phyloP scores from a whole-genome alignment of 805 yeast species.

The Kluyveromyces lactis region DNA sequence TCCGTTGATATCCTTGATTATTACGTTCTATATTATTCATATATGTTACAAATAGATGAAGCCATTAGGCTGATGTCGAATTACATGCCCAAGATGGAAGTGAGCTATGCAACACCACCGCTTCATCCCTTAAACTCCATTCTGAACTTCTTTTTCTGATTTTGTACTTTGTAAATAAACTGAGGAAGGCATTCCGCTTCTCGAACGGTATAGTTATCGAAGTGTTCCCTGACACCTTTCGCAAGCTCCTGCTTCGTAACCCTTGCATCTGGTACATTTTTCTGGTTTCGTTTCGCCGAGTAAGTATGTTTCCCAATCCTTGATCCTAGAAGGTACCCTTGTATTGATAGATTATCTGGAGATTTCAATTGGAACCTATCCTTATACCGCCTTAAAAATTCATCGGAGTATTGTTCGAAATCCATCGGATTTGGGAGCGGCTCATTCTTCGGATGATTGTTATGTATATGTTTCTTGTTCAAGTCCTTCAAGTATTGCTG shows the following conservation, averaged over 20 bases:
- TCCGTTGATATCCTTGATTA: too few species aligned
- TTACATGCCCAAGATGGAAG: too few species aligned
- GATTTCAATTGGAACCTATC: conserved; percentile 46
- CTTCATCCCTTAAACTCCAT: conserved; percentile 28
- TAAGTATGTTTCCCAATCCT: conserved; percentile 66
- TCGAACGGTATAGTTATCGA: conserved; percentile 47
- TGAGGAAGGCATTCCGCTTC: conserved; percentile 85
- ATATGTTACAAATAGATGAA: too few species aligned
- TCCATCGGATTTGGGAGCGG: conserved; percentile 53
- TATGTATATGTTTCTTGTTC: conserved; percentile 57
- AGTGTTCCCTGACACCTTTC: conserved; percentile 57
- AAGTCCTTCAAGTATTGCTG: conserved; percentile 61
- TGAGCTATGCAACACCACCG: too few species aligned
- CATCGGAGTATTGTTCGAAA: conserved; percentile 54
- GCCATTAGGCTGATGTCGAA: too few species aligned
- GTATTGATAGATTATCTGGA: conserved; percentile 54
- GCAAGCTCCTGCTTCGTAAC: conserved; percentile 56
- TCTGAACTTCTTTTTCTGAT: conserved; percentile 45
- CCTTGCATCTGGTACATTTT: conserved; percentile 29
- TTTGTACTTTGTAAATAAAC: conserved; percentile 76
- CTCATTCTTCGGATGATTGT: conserved; percentile 61
- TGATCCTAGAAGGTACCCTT: conserved; percentile 63
- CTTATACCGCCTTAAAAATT: conserved; percentile 62
- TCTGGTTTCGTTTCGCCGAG: conserved; percentile 19
- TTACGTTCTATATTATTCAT: too few species aligned